Evolutionary conservation across 2,329 filamentous ascomycete species (phyloP).

Genomic region (Beauveria brongniartii): DNA sequence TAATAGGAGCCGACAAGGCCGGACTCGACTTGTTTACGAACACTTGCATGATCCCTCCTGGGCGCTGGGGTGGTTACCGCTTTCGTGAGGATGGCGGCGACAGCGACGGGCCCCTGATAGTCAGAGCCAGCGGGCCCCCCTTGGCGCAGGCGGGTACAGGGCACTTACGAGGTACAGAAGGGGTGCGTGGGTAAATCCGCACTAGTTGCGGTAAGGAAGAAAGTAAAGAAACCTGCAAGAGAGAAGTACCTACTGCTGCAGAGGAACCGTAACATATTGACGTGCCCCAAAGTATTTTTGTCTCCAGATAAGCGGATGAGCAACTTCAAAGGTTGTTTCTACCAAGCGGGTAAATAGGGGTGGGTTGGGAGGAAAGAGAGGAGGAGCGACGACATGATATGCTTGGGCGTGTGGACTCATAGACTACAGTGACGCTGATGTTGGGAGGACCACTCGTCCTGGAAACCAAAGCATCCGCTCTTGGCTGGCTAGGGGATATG

Average conservation of each 20-base stretch:
- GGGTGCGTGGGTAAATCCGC: not conserved
- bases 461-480: not conserved
- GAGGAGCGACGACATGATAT: not conserved
- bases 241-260: too few relatives aligned
- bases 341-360: not conserved
- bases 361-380: not conserved
- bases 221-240: not conserved
- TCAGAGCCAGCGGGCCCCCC: not conserved
- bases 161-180: not conserved
- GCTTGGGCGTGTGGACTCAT: not conserved
- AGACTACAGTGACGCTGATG: not conserved
- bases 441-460: not conserved
- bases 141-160: not conserved
- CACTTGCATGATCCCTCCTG: not conserved
- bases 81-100: not conserved
- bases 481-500: not conserved
- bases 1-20: too few relatives aligned
- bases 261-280: not conserved
- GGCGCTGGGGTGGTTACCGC: not conserved
- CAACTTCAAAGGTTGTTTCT: not conserved
- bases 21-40: too few relatives aligned
- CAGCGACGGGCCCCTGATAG: not conserved
- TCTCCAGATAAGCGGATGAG: not conserved
- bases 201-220: not conserved
- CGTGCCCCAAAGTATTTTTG: not conserved